phyloP scores from a whole-genome alignment of 108 stramenopile genomes.

The Stephanodiscus triporus region DNA sequence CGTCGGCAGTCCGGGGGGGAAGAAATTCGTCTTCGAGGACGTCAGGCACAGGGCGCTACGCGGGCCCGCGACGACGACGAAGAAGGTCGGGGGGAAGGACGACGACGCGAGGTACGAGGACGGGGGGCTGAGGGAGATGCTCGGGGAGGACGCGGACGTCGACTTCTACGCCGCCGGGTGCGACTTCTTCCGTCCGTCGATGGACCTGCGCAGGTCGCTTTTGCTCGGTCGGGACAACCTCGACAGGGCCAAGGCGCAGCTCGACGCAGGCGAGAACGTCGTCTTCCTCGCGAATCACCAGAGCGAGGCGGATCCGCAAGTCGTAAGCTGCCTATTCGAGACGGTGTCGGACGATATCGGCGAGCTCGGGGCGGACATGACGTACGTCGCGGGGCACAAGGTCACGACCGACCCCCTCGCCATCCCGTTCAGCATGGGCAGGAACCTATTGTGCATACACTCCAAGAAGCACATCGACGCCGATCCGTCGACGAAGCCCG shows the following conservation, averaged over 20 bases:
- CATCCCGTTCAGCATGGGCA: conserved; percentile 95
- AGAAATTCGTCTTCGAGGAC: conserved; percentile 67
- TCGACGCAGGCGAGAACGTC: conserved; percentile 90
- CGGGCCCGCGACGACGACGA: too few relatives aligned
- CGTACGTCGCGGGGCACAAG: conserved; percentile 95
- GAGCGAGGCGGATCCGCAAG: conserved; percentile 96
- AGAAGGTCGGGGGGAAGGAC: conserved; percentile 12
- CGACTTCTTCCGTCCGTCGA: conserved; percentile 90
- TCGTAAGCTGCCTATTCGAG: conserved; percentile 74
- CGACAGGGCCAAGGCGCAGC: conserved; percentile 63
- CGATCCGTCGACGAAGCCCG: conserved; percentile 88
- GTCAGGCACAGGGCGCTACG: conserved; percentile 74
- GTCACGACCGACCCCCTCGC: conserved; percentile 94
- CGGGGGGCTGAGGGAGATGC: conserved; percentile 13
- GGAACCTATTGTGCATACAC: conserved; percentile 95
- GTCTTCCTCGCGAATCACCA: conserved; percentile 96
- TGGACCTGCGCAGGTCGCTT: conserved; percentile 73
- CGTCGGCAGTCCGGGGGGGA: conserved; percentile 11
- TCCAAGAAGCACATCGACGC: conserved; percentile 97
- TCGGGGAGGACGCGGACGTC: conserved; percentile 35
- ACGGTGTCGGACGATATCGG: conserved; percentile 59
- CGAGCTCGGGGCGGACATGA: conserved; percentile 67
- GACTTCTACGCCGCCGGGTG: conserved; percentile 90
- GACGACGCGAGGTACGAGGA: conserved; percentile 66
- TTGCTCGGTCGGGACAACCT: conserved; percentile 84